Base-by-base conservation (phyloP, 108 stramenopile species). In the Seminavis robusta region DNA sequence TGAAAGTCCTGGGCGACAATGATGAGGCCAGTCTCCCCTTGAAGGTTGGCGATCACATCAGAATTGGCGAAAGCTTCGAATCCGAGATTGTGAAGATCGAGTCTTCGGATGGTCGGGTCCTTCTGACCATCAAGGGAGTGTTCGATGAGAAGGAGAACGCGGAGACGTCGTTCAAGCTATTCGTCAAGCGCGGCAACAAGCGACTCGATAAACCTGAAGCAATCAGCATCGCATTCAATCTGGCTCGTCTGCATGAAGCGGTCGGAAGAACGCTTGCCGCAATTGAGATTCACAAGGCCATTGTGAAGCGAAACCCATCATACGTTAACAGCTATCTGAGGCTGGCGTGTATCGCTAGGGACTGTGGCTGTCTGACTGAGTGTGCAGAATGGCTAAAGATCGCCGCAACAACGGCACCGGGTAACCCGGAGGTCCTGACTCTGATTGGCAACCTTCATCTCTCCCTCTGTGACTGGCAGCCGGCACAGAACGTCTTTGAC, bases 371-470 rank as follows among this genome's bases (percentile, higher is more conserved):
- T 34, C 62, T 94, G 52, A 83, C 83, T 47, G 83, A 90, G 57
- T 88, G 88, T 58, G 79, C 92, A 0, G 82, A 77, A 24, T 94
- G 92, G 92, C 72, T 94, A 27, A 88, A 90, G 56, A 81, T 83
- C 67, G 86, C 88, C 0, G 80, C 84, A 26, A 70, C 74, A 33
- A 84, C 73, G 8, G 82, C 86, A 17, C 87, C 92, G 25, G 88
- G 85, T 44, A 93, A 93, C 48, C 77, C 87, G 10, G 88, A 94
- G 63, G 86, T 94, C 28, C 49, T 94, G 11, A 88, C 84, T n/a
- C 55, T 94, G 38, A 83, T 94, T 73, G 92, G 92, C 52, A 89
- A 94, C 55, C 80, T 90, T 17, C 88, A 89, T 52, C 66, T 94
- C 52, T 89, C 88, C 23, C 73, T 88, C 16, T 84, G 82, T 48